A percentile compares a stretch with the other conserved stretches of the same genome.
phyloP scores from a whole-genome alignment of 306 rosid genomes.

The Acmispon strigosus region DNA sequence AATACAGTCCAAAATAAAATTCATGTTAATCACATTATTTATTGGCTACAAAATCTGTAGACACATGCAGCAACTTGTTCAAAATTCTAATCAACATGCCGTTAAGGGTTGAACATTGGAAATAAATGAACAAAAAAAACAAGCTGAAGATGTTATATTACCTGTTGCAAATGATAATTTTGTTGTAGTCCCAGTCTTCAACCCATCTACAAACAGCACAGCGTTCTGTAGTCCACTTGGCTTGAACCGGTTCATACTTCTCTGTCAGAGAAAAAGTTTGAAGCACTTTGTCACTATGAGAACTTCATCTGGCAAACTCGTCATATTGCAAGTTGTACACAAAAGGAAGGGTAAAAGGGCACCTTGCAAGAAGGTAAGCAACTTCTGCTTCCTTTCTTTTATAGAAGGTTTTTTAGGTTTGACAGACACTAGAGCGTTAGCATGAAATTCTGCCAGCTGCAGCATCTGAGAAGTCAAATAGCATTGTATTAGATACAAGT shows the following conservation, averaged over 20 bases:
- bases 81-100: neutral
- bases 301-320: constrained; percentile 18
- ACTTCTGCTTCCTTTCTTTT: constrained; percentile 82
- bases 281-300: constrained; percentile 1
- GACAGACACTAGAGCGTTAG: constrained; percentile 57
- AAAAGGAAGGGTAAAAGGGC: constrained; percentile 14
- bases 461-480: constrained; percentile 67
- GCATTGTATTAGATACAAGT: constrained; percentile 16
- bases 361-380: constrained; percentile 95
- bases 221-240: constrained; percentile 99
- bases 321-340: constrained; percentile 2
- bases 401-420: constrained; percentile 81
- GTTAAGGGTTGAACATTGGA: constrained; percentile 5
- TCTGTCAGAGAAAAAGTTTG: constrained; percentile 46
- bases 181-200: constrained; percentile 99
- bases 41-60: neutral
- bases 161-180: constrained; percentile 98
- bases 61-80: neutral
- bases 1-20: neutral
- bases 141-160: constrained; percentile 21
- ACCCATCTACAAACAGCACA: constrained; percentile 99
- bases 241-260: constrained; percentile 86
- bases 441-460: constrained; percentile 92
- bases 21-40: neutral
- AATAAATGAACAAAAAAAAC: neutral